Evolutionary conservation across 2,329 filamentous ascomycete species (phyloP).

Genomic region (Diplodia mutila): DNA sequence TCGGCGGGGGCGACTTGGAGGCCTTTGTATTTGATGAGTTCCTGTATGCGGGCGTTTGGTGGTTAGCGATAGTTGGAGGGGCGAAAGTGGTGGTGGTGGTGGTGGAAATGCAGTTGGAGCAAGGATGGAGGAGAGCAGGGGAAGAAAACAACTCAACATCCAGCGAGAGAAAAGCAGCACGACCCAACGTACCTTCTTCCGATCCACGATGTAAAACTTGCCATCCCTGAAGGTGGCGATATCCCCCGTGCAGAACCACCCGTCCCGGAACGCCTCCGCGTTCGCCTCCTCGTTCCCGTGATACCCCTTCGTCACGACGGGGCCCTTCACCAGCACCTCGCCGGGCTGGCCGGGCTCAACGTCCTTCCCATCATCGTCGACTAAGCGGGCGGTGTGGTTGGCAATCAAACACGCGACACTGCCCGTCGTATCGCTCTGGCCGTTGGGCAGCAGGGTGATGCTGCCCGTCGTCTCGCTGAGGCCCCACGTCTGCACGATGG

Average conservation of each 20-base stretch:
- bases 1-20: conserved; percentile 56
- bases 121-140: neutral
- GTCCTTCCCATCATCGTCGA: conserved; percentile 41
- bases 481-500: conserved; percentile 61
- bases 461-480: conserved; percentile 57
- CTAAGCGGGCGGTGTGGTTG: conserved; percentile 38
- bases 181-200: conserved; percentile 37
- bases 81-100: too few species aligned
- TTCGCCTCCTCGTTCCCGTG: conserved; percentile 40
- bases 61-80: neutral
- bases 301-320: conserved; percentile 44
- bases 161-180: neutral
- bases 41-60: conserved; percentile 35
- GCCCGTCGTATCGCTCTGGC: conserved; percentile 40
- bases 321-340: conserved; percentile 42
- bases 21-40: conserved; percentile 56
- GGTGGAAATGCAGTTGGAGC: neutral
- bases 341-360: conserved; percentile 38
- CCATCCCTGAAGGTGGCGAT: conserved; percentile 41
- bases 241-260: conserved; percentile 47
- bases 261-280: conserved; percentile 36
- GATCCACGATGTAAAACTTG: conserved; percentile 49
- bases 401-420: conserved; percentile 51
- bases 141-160: too few species aligned
- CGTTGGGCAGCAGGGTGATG: conserved; percentile 39